phyloP scores from a whole-genome alignment of 306 rosid genomes.

The Cicer bijugum region DNA sequence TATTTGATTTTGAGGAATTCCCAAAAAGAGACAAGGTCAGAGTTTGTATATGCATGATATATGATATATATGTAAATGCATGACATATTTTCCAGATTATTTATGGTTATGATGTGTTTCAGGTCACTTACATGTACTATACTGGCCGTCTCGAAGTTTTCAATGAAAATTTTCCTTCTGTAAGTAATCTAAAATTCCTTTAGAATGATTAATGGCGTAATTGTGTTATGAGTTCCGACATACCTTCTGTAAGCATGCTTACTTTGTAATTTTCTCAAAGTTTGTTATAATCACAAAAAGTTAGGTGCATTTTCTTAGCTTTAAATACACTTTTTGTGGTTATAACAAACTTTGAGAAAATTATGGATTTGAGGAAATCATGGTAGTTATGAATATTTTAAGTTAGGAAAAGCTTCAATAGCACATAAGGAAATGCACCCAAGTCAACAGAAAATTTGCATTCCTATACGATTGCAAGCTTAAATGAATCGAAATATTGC shows the following conservation, averaged over 20 bases:
- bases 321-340: too few species aligned
- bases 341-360: too few species aligned
- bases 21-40: constrained; percentile 95
- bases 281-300: too few species aligned
- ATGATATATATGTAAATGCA: neutral
- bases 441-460: neutral
- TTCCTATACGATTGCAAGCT: constrained; percentile 29
- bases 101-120: constrained; percentile 48
- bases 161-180: constrained; percentile 92
- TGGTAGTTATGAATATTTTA: too few species aligned
- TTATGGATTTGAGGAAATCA: too few species aligned
- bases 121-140: constrained; percentile 98
- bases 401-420: too few species aligned
- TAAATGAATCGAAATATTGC: constrained; percentile 3
- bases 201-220: constrained; percentile 18
- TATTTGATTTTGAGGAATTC: constrained; percentile 97
- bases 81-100: constrained; percentile 21
- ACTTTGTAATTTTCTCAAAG: constrained; percentile 6
- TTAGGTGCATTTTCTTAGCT: too few species aligned
- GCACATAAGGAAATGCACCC: too few species aligned
- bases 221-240: constrained; percentile 26
- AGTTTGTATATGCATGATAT: neutral
- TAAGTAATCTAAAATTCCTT: constrained; percentile 57
- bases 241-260: neutral
- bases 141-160: constrained; percentile 99